Evolutionary conservation across 805 yeast species (phyloP).

Genomic region (Yarrowia bubula): DNA sequence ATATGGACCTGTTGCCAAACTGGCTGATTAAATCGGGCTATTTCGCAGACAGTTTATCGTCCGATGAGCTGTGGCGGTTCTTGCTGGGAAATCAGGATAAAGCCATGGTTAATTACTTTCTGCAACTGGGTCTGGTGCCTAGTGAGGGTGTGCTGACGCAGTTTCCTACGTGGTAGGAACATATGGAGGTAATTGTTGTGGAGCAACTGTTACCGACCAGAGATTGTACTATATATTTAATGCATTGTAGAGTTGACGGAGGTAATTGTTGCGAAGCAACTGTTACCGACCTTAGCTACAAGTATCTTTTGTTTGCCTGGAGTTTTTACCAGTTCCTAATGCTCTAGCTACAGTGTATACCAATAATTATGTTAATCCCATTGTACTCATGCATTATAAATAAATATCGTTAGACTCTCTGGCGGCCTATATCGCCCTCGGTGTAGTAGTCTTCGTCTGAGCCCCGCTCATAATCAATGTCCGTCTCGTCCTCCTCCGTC

Average conservation of each 20-base stretch:
- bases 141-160: not conserved
- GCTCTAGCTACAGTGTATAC: no score
- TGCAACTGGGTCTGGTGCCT: not conserved
- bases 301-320: no score
- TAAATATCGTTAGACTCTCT: slow-evolving; percentile 12
- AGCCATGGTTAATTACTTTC: not conserved
- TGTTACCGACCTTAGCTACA: no score
- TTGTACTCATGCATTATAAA: slow-evolving; percentile 7
- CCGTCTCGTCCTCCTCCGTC: slow-evolving; percentile 23
- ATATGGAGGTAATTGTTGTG: no score
- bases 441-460: slow-evolving; percentile 5
- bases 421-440: slow-evolving; percentile 13
- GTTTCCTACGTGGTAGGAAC: slow-evolving; percentile 4
- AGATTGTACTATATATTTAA: not conserved
- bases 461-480: slow-evolving; percentile 24
- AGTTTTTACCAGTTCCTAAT: no score
- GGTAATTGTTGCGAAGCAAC: no score
- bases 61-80: slow-evolving; percentile 2
- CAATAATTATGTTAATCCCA: no score
- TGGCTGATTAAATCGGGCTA: slow-evolving; percentile 15
- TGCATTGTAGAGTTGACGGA: no score
- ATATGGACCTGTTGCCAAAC: slow-evolving; percentile 8
- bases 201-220: not conserved
- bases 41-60: not conserved
- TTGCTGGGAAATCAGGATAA: not conserved